A percentile compares a stretch with the other conserved stretches of the same genome.
These are phyloP conservation scores for Pythium guiyangense DNA, from an alignment of 352 stramenopile genomes.

Conservation along the genomic window DNA sequence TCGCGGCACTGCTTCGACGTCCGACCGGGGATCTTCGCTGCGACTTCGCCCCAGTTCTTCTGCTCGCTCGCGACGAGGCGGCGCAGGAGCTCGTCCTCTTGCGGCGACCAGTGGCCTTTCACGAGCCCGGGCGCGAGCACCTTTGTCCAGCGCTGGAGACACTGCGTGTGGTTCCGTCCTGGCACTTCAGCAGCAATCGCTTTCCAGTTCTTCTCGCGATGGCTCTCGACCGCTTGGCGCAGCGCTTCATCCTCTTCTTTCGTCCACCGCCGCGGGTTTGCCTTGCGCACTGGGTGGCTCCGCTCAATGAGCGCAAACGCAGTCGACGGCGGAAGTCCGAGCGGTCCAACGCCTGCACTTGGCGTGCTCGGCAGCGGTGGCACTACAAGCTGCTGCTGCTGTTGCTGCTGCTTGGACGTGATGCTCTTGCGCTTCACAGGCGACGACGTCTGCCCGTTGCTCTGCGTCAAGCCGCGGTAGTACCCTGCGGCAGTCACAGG, in stretches of 20 bases:
- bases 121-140: slow-evolving; percentile 83
- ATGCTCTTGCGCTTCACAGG: slow-evolving; percentile 78
- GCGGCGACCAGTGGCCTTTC: slow-evolving; percentile 89
- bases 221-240: slow-evolving; percentile 74
- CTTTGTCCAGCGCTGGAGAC: too few species aligned
- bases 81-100: slow-evolving; percentile 82
- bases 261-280: slow-evolving; percentile 80
- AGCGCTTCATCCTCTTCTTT: slow-evolving; percentile 88
- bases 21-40: slow-evolving; percentile 76
- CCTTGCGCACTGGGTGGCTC: slow-evolving; percentile 46
- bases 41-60: slow-evolving; percentile 88
- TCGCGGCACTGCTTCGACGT: slow-evolving; percentile 90
- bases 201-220: slow-evolving; percentile 91
- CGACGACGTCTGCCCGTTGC: slow-evolving; percentile 38
- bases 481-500: slow-evolving; percentile 24
- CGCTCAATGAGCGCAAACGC: slow-evolving; percentile 17
- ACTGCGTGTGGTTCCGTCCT: slow-evolving; percentile 89
- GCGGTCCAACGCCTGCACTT: slow-evolving; percentile 7
- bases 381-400: slow-evolving; percentile 10
- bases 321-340: slow-evolving; percentile 10
- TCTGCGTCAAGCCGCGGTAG: slow-evolving; percentile 29
- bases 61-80: slow-evolving; percentile 76
- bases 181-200: slow-evolving; percentile 86
- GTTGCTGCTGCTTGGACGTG: slow-evolving; percentile 70
- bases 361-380: background rate